These are phyloP conservation scores for Nigrograna mackinnonii DNA, from an alignment of 2,329 filamentous ascomycete genomes.

Conservation along the genomic window DNA sequence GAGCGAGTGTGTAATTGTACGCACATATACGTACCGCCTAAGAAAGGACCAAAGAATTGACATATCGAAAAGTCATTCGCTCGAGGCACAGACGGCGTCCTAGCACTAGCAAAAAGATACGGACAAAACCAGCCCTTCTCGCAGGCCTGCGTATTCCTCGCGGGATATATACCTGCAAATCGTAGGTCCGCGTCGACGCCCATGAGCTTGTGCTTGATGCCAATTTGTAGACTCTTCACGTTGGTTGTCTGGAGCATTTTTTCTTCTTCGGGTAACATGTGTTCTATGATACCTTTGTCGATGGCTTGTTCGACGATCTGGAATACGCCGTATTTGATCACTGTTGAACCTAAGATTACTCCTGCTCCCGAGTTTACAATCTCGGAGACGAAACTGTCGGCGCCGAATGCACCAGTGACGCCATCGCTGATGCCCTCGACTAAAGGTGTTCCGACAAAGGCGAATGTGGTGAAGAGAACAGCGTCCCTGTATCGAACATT, in stretches of 20 bases:
- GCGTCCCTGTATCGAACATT: conserved; percentile 44
- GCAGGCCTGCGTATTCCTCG: conserved; percentile 24
- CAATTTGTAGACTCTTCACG: conserved; percentile 40
- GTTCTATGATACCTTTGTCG: conserved; percentile 42
- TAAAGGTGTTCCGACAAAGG: conserved; percentile 37
- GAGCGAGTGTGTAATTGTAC: neutral
- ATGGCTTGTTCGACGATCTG: conserved; percentile 45
- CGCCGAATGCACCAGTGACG: conserved; percentile 34
- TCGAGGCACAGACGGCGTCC: conserved; percentile 35
- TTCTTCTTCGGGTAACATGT: conserved; percentile 43
- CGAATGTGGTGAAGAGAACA: conserved; percentile 42
- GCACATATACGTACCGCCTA: conserved; percentile 26
- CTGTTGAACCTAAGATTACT: conserved; percentile 26
- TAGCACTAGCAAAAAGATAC: conserved; percentile 37
- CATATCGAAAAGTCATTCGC: conserved; percentile 40
- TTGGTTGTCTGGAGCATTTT: conserved; percentile 41
- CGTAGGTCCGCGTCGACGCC: conserved; percentile 42
- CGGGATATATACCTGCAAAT: conserved; percentile 29
- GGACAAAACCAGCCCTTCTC: conserved; percentile 44
- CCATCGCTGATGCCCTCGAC: conserved; percentile 32
- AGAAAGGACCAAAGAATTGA: conserved; percentile 41
- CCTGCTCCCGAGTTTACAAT: conserved; percentile 34
- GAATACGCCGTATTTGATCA: conserved; percentile 40
- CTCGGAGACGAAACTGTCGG: conserved; percentile 38
- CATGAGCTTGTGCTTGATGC: conserved; percentile 46